phyloP scores from a whole-genome alignment of 2,329 filamentous ascomycete genomes.

The Scedosporium dehoogii region DNA sequence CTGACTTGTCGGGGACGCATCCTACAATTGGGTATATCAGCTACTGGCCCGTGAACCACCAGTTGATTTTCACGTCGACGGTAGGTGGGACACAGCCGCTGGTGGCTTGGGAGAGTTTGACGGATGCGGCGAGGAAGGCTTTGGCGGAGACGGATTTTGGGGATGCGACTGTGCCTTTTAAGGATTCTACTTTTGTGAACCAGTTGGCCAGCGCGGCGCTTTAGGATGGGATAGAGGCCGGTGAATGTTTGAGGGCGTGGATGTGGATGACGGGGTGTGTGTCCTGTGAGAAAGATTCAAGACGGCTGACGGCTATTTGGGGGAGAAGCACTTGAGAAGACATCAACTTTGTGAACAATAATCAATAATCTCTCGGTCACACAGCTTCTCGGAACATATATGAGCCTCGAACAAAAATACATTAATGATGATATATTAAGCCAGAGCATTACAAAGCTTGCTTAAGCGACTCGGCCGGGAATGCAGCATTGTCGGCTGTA shows the following conservation, averaged over 20 bases:
- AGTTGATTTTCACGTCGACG: slow-evolving; percentile 23
- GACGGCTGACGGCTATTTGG: not conserved
- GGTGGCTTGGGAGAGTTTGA: slow-evolving; percentile 32
- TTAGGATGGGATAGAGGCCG: not conserved
- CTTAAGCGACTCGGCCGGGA: not conserved
- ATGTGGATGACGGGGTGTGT: not conserved
- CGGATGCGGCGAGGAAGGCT: slow-evolving; percentile 21
- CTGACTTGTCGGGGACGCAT: slow-evolving; percentile 11
- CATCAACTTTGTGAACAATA: not conserved
- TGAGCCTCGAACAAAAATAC: not conserved
- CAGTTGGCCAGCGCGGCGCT: slow-evolving; percentile 9
- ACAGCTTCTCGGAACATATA: too few relatives aligned
- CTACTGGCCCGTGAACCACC: slow-evolving; percentile 22
- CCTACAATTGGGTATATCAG: slow-evolving; percentile 23
- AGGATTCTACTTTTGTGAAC: slow-evolving; percentile 18
- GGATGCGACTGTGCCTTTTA: slow-evolving; percentile 30
- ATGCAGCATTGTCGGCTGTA: not conserved
- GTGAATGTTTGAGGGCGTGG: not conserved
- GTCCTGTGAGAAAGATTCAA: too few relatives aligned
- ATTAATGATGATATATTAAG: too few relatives aligned
- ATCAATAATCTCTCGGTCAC: not conserved
- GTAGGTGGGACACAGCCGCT: slow-evolving; percentile 28
- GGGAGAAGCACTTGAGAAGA: too few relatives aligned
- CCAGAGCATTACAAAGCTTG: not conserved
- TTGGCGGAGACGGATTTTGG: slow-evolving; percentile 29